Evolutionary conservation across 139 green algal species (phyloP), one percentile per base, ranked within the genome.

Genomic region (Spirogloea muscicola): DNA sequence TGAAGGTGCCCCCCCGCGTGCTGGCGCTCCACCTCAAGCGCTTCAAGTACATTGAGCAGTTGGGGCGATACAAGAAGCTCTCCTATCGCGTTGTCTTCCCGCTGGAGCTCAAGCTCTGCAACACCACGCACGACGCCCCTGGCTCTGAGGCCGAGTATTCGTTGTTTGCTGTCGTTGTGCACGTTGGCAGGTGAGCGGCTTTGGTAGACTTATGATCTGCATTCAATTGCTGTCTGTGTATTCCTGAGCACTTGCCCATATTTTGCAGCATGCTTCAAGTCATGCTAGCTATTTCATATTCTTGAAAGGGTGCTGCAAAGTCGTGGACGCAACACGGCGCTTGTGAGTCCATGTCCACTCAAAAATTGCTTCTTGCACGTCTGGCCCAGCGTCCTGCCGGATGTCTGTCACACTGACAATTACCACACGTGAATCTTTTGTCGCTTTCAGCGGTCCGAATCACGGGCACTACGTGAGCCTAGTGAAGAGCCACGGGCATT

Each of bases 61-160:
- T 90, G 48, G 82, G 86, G 37, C 84, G 74, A 33, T 63, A 84
- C 68, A 84, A 80, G 68, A 99, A 99, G 85, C 89, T 99, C 34
- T 94, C 91, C 76, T 91, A 99, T 75, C 86, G 94, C 0, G 94
- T 99, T 40, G 92, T 95, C 33, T 99, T 99, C 82, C 94, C 94
- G 21, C 88, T 94, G 65, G 87, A 97, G 84, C 87, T 99, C 21
- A 96, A 95, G 82, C 89, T 98, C 48, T 80, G 80, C 81, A 96
- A 95, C 84, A 92, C 88, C 1, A 88, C 82, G 0, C 86, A 86
- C 0, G 88, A 92, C 62, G 85, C 80, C 38, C 59, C 48, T n/a
- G 48, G 44, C 36, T 44, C 74, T 34, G 67, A 78, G 33, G 74
- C 86, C 0, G 38, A 85, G 0, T 98, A 97, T 87, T 81, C 79